phyloP scores from a whole-genome alignment of 768 basidiomycete genomes.

The Xerocomellus chrysenteron region DNA sequence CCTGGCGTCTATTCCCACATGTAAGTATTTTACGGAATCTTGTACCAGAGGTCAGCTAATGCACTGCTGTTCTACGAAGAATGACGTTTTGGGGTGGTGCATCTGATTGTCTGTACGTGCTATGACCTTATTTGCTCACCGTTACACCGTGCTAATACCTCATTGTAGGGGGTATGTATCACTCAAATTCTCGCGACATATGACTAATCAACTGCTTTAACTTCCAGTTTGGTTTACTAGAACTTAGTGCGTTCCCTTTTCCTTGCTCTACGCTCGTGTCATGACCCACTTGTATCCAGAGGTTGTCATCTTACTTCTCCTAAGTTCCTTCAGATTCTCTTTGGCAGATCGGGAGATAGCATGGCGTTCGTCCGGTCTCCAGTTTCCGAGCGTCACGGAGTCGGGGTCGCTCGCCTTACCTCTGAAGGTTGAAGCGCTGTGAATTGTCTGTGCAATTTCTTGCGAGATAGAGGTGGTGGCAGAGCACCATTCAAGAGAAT shows the following conservation, averaged over 20 bases:
- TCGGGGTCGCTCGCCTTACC: not conserved
- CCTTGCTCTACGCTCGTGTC: not conserved
- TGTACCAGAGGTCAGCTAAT: not conserved
- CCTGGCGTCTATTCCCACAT: not conserved
- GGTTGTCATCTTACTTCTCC: not conserved
- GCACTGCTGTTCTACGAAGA: not conserved
- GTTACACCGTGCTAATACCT: not conserved
- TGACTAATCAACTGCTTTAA: not conserved
- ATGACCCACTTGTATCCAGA: not conserved
- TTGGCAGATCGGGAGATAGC: not conserved
- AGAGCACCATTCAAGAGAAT: not conserved
- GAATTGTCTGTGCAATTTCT: not conserved
- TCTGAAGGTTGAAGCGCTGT: not conserved
- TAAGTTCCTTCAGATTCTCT: not conserved
- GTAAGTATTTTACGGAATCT: not conserved
- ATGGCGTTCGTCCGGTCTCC: conserved; percentile 4
- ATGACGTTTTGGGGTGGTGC: conserved; percentile 3
- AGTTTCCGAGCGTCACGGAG: not conserved
- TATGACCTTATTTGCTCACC: not conserved
- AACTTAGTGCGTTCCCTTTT: not conserved
- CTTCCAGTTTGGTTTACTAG: conserved; percentile 3
- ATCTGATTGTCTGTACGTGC: not conserved
- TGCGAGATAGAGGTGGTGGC: not conserved
- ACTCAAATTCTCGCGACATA: not conserved
- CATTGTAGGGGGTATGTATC: not conserved